Evolutionary conservation across 768 basidiomycete genomes (phyloP), one percentile per base, ranked within the genome.

Genomic region (Xerocomus brunneocitrinus): DNA sequence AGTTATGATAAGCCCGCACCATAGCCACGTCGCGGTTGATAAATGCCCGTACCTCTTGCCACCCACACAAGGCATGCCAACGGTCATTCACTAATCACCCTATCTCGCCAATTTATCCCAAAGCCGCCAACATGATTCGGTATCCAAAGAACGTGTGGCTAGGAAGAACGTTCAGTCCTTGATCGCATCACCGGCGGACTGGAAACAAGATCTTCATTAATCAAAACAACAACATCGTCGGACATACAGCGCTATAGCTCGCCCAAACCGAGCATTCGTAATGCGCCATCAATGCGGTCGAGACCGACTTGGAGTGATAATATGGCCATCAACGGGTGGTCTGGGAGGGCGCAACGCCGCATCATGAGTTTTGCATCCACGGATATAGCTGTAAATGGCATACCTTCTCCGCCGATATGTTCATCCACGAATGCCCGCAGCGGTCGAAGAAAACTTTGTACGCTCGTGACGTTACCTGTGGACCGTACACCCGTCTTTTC

Each of bases 401-500:
- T 47, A 74, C 74, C 67, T 56, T 62, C 49, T 27, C 68, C 57
- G 9, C 57, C 54, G 48, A 60, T 62, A 70, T 77, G 77, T 32
- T 60, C 66, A 14, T 63, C 52, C 39, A 82, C 46, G 10, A 70
- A 70, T 19, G 43, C 49, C 32, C 75, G 69, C 46, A 85, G 55
- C 0, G 82, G 82, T 5, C 58, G 54, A 30, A 85, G 60, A 7
- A 85, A 75, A 36, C 63, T 60, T 49, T 83, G 75, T 7, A 83
- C 67, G 38, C 71, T 75, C 22, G 60, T 53, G n/a, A 79, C 57
- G 34, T 74, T 75, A 53, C 75, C 76, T 43, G 58, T 55, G 49
- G 78, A 76, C 4, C 78, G 74, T 8, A 84, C 71, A 1, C 76
- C 79, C 12, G 81, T 84, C 83, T 85, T 52, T 27, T 38, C 7